Conservation (phyloP, 2,329 filamentous ascomycete species). For the Xylaria sp. region DNA sequence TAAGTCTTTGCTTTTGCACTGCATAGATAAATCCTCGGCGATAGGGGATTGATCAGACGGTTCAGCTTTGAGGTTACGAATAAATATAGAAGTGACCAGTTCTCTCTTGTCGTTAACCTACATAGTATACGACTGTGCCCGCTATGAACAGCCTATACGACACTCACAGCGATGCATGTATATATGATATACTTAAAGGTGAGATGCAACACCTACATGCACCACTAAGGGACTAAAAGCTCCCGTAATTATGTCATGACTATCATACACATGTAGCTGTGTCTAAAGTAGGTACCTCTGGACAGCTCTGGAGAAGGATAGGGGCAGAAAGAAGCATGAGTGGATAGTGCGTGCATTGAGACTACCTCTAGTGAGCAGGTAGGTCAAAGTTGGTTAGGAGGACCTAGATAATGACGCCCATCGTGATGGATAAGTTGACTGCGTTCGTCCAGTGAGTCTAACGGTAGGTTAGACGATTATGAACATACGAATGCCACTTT, state of each 20-base stretch:
- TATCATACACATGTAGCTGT: neutral
- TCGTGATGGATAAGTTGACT: neutral
- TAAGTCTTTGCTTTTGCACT: slow-evolving; percentile 5
- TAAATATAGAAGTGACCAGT: too few species aligned
- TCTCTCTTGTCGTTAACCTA: too few species aligned
- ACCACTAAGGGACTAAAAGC: neutral
- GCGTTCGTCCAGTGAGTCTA: neutral
- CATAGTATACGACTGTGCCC: slow-evolving; percentile 2
- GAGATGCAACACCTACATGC: neutral
- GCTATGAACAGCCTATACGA: slow-evolving; percentile 13
- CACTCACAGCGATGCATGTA: neutral
- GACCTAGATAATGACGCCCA: slow-evolving; percentile 4
- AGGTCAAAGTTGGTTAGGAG: neutral
- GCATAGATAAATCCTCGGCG: neutral
- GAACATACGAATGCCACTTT: slow-evolving; percentile 7
- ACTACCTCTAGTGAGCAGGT: neutral
- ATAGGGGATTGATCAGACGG: neutral
- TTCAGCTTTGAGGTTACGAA: too few species aligned
- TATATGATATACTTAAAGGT: neutral
- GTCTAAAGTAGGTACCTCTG: neutral
- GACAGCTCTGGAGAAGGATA: neutral
- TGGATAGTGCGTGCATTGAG: neutral
- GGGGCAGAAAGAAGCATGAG: neutral
- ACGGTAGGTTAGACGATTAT: neutral
- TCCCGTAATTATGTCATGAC: slow-evolving; percentile 27